Percentiles rank a stretch among this genome's conserved stretches.
Evolutionary conservation across 257 asterid genomes (phyloP).

Genomic region (Striga asiatica): DNA sequence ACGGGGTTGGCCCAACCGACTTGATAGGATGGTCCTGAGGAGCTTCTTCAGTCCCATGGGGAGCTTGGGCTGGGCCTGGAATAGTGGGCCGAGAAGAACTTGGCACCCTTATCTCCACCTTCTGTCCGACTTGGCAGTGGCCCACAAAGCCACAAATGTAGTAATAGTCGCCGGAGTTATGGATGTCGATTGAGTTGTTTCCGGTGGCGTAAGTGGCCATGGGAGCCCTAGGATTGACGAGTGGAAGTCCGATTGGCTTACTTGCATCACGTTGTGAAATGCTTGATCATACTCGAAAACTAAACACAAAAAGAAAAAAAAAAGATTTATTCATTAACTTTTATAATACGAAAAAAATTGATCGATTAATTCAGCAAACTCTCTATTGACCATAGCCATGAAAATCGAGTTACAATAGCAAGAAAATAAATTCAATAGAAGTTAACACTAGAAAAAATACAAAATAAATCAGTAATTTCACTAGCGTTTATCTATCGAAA

Average conservation of each 20-base stretch:
- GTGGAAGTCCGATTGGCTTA: constrained; percentile 36
- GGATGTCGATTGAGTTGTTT: constrained; percentile 36
- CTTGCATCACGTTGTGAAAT: constrained; percentile 44
- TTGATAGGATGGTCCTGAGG: constrained; percentile 15
- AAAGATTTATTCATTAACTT: too few species aligned
- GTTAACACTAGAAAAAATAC: too few species aligned
- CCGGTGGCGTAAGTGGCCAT: constrained; percentile 34
- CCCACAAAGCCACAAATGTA: constrained; percentile 51
- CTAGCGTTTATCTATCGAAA: too few species aligned
- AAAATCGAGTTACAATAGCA: too few species aligned
- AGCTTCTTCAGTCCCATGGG: background rate
- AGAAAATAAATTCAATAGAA: too few species aligned
- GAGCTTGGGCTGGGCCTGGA: constrained; percentile 20
- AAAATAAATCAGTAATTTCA: too few species aligned
- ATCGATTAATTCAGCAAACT: too few species aligned
- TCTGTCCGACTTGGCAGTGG: constrained; percentile 59
- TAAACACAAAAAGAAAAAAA: too few species aligned
- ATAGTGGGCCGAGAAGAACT: constrained; percentile 1
- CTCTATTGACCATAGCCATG: too few species aligned
- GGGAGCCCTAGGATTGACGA: constrained; percentile 26
- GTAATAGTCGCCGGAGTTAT: constrained; percentile 39
- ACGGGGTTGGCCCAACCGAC: constrained; percentile 30
- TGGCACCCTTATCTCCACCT: constrained; percentile 45
- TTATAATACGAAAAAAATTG: too few species aligned
- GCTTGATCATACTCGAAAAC: constrained; percentile 36